These are phyloP conservation scores for Clavispora vitiphila DNA, from an alignment of 805 yeast genomes.

Conservation along the genomic window DNA sequence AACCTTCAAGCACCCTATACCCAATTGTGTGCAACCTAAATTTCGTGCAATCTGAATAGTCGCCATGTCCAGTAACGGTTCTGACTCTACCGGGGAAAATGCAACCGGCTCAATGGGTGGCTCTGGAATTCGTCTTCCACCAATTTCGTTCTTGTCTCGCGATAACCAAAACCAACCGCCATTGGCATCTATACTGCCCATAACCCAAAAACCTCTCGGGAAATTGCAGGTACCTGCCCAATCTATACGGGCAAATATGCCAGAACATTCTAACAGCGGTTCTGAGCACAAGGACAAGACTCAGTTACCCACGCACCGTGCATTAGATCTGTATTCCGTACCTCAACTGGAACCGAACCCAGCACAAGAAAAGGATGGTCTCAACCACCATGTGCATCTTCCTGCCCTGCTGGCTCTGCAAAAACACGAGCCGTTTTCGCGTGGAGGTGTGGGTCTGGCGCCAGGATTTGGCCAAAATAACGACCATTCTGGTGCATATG, in stretches of 20 bases:
- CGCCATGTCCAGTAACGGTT: conserved; percentile 1
- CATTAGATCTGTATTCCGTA: neutral
- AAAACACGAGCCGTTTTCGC: neutral
- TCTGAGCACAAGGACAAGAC: neutral
- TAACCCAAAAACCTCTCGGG: neutral
- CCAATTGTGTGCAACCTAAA: neutral
- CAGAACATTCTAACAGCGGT: neutral
- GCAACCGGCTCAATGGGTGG: neutral
- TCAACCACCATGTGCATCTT: neutral
- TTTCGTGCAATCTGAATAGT: neutral
- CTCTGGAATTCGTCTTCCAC: conserved; percentile 19
- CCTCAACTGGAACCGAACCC: neutral
- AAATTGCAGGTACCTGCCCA: neutral
- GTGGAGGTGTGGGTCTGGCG: neutral
- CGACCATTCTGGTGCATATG: neutral
- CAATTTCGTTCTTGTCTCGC: conserved; percentile 26
- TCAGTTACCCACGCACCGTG: neutral
- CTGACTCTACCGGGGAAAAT: neutral
- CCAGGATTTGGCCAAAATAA: neutral
- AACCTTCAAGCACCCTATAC: conserved; percentile 1
- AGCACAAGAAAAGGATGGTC: neutral
- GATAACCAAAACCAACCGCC: conserved; percentile 3
- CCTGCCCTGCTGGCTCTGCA: neutral
- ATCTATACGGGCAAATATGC: neutral
- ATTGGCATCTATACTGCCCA: conserved; percentile 5